Base-by-base conservation (phyloP, 768 basidiomycete species). In the Pisolithus microcarpus region DNA sequence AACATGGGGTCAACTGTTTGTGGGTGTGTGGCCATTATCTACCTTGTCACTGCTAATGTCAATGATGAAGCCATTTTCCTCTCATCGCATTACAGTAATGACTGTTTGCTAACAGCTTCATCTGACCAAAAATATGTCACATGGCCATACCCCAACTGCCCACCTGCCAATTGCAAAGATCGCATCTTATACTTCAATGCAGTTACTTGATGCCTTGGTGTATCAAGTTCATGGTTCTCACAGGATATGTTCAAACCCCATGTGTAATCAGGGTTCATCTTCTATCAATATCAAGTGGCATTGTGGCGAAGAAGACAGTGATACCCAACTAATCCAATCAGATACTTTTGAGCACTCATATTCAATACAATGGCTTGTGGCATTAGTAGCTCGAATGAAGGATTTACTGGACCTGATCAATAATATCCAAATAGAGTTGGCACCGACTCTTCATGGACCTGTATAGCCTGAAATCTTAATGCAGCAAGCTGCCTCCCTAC, bases 291-390 rank as follows among this genome's bases (percentile, higher is more conserved):
- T 26, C n/a, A 42, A 34, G 31, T 11, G 31, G 31, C 9, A 10
- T 13, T 2, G 10, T 11, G 5, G 31, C 31, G 31, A 34, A 2
- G 31, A 34, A 38, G 19, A 38, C 15, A 19, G 49, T 46, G 39
- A 43, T 40, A 38, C 63, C 19, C 69, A 72, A 18, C 55, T 62
- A 11, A 56, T 80, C 21, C 73, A 76, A 42, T 65, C 67, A 0
- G 88, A 92, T 60, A 49, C 70, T 1, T 91, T 85, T 62, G 91
- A 93, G 65, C 77, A 83, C 8, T 63, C 76, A 1, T 82, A 83
- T 48, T 75, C 84, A 0, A 75, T 89, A 3, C 78, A 75, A 52
- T 94, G 91, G 91, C 72, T 92, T 11, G 86, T 80, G 4, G 70
- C 77, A 3, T 73, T 92, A 45, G 68, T 91, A 26, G 65, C 72